phyloP scores from a whole-genome alignment of 2,329 filamentous ascomycete genomes.

The Fusarium sp. region DNA sequence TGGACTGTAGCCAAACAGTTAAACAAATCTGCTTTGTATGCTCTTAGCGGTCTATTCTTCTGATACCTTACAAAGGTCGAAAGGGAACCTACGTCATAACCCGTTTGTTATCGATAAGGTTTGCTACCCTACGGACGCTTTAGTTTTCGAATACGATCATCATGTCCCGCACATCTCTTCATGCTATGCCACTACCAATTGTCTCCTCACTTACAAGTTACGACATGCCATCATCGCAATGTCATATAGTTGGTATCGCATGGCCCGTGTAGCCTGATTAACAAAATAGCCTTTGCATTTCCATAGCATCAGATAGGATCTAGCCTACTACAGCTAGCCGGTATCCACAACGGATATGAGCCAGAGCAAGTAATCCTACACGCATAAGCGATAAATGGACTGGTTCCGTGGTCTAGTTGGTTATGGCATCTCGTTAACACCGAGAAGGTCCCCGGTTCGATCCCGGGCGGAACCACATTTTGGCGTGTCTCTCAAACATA shows the following conservation, averaged over 20 bases:
- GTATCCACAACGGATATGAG: not conserved
- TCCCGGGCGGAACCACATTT: slow-evolving; percentile 27
- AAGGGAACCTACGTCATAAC: not conserved
- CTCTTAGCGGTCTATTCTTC: not conserved
- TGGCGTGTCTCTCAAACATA: not conserved
- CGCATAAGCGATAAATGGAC: not conserved
- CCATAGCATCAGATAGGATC: not conserved
- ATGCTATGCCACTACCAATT: not conserved
- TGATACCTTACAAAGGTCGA: not conserved
- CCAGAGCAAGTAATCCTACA: too few species aligned
- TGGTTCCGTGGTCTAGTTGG: slow-evolving; percentile 32
- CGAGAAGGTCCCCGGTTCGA: slow-evolving; percentile 34
- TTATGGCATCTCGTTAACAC: slow-evolving; percentile 35
- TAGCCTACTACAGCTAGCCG: too few species aligned
- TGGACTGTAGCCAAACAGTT: not conserved
- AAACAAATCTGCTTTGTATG: not conserved
- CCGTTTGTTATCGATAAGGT: not conserved
- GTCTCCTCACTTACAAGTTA: not conserved
- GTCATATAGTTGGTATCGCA: not conserved
- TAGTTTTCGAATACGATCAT: not conserved
- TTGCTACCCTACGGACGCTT: not conserved
- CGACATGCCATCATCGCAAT: not conserved
- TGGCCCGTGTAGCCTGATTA: not conserved
- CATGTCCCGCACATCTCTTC: not conserved
- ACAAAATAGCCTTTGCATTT: too few species aligned